A percentile compares a stretch with the other conserved stretches of the same genome.
Conservation (phyloP, 2,329 filamentous ascomycete genomes). For the Trichothecium roseum region DNA sequence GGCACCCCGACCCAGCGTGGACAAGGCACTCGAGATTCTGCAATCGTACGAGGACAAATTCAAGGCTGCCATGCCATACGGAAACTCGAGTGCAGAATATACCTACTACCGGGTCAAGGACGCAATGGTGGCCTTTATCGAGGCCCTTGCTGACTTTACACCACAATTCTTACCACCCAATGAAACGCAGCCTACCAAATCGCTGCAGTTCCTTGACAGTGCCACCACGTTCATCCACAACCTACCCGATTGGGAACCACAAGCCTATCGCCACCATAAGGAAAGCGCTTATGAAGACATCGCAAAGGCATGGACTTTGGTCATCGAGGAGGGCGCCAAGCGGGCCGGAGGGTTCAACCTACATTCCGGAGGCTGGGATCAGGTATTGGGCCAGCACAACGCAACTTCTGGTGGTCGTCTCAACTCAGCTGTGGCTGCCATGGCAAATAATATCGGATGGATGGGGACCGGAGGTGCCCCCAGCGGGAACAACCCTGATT, state of each 20-base stretch:
- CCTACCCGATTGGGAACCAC: constrained; percentile 83
- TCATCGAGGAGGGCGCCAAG: constrained; percentile 85
- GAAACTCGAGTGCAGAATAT: constrained; percentile 80
- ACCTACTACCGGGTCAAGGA: constrained; percentile 88
- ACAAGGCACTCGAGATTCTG: constrained; percentile 70
- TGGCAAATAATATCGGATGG: constrained; percentile 69
- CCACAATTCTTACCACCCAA: constrained; percentile 90
- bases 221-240: constrained; percentile 85
- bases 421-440: constrained; percentile 66
- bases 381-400: constrained; percentile 78
- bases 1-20: constrained; percentile 78
- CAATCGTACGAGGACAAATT: constrained; percentile 71
- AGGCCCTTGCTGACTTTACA: constrained; percentile 88
- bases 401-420: constrained; percentile 75
- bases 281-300: constrained; percentile 95
- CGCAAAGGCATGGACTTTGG: constrained; percentile 82
- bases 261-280: constrained; percentile 83
- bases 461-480: constrained; percentile 40
- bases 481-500: constrained; percentile 34
- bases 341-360: constrained; percentile 81
- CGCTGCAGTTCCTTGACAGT: constrained; percentile 78
- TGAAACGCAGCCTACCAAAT: constrained; percentile 73
- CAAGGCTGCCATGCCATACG: constrained; percentile 73
- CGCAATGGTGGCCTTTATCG: constrained; percentile 67
- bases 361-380: constrained; percentile 87